A percentile compares a stretch with the other conserved stretches of the same genome.
Conservation (phyloP, 2,329 filamentous ascomycete species). For the Massarina eburnea region DNA sequence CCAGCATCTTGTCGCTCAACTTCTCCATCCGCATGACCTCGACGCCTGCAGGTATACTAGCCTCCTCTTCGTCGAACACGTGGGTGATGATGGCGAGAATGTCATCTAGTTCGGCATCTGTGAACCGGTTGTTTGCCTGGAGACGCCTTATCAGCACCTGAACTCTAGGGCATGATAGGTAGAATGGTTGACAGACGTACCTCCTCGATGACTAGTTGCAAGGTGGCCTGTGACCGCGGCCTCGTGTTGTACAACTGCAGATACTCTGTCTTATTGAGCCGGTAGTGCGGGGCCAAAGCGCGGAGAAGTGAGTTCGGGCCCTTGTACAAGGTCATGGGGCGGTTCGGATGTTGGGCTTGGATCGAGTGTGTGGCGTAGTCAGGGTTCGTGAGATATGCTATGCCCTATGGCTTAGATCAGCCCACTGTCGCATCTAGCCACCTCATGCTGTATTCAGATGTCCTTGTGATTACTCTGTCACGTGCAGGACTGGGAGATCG, state of each 20-base stretch:
- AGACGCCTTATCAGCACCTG: neutral
- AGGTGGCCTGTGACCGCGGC: conserved; percentile 31
- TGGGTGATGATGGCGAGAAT: conserved; percentile 28
- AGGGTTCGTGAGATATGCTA: conserved; percentile 45
- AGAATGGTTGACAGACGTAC: conserved; percentile 15
- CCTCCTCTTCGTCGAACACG: conserved; percentile 38
- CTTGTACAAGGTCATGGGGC: conserved; percentile 39
- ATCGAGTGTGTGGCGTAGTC: conserved; percentile 17
- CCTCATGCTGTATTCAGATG: neutral
- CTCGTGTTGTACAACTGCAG: conserved; percentile 42
- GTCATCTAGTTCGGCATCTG: conserved; percentile 29
- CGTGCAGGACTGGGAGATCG: neutral
- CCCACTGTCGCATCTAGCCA: no score
- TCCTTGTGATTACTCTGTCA: neutral
- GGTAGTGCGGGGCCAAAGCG: conserved; percentile 30
- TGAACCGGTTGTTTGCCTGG: conserved; percentile 32
- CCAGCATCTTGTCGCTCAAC: conserved; percentile 32
- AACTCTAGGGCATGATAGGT: neutral
- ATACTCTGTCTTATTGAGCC: conserved; percentile 42
- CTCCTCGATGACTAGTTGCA: conserved; percentile 41
- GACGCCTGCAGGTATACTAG: conserved; percentile 25
- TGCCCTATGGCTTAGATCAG: neutral
- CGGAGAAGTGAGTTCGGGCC: conserved; percentile 35
- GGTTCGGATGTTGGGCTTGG: conserved; percentile 18
- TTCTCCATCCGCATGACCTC: conserved; percentile 30